These are phyloP conservation scores for Apostasia ramifera DNA, from an alignment of 106 monocot species.

Conservation along the genomic window DNA sequence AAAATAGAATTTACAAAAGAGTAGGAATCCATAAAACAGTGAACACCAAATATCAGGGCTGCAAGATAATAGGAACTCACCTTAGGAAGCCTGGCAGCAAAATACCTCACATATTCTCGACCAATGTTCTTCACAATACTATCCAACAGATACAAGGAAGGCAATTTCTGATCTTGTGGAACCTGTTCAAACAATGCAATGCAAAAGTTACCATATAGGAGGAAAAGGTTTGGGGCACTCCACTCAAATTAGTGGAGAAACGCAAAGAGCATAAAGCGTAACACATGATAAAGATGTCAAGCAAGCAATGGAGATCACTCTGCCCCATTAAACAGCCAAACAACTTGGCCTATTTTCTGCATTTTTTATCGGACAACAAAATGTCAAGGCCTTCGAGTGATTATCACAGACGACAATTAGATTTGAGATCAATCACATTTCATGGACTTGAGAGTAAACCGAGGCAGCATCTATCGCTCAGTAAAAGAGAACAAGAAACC, in stretches of 20 bases:
- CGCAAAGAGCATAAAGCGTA: neutral
- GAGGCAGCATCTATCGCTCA: neutral
- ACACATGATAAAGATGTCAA: neutral
- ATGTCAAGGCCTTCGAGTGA: neutral
- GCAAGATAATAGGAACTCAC: constrained; percentile 21
- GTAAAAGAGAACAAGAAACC: neutral
- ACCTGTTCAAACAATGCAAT: constrained; percentile 45
- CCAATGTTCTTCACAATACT: constrained; percentile 99
- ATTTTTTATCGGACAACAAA: neutral
- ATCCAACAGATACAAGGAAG: constrained; percentile 83
- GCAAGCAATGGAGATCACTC: neutral
- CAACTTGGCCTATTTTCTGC: no score
- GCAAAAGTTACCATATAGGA: neutral
- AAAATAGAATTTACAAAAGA: no score
- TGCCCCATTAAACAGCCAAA: no score
- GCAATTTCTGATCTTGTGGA: constrained; percentile 74
- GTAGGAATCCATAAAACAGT: no score
- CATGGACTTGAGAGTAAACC: neutral
- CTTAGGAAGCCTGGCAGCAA: constrained; percentile 73
- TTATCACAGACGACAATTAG: neutral
- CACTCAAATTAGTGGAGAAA: constrained; percentile 1
- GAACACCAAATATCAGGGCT: neutral
- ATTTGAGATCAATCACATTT: neutral
- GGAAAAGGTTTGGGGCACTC: neutral
- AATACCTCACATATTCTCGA: constrained; percentile 62